A percentile compares a stretch with the other conserved stretches of the same genome.
phyloP scores from a whole-genome alignment of 805 yeast species.

The Barnettozyma wickerhamii region DNA sequence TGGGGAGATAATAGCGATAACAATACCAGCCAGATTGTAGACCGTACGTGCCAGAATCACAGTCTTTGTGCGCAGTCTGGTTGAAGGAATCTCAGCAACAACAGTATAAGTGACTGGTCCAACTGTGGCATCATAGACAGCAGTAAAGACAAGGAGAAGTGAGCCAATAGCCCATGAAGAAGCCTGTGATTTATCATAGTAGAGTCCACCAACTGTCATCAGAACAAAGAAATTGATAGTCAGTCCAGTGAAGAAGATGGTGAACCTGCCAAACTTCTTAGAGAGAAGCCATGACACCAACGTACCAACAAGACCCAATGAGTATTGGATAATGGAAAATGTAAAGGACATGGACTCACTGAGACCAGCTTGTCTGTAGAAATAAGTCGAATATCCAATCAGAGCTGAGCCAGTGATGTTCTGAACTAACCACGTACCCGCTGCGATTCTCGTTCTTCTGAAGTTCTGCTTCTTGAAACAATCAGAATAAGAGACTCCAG shows the following conservation, averaged over 20 bases:
- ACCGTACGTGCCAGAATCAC: constrained; percentile 30
- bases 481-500: constrained; percentile 33
- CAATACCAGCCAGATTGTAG: constrained; percentile 31
- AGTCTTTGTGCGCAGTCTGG: constrained; percentile 37
- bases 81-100: constrained; percentile 37
- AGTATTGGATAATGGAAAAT: constrained; percentile 33
- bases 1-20: constrained; percentile 37
- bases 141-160: constrained; percentile 26
- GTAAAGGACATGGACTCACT: constrained; percentile 36
- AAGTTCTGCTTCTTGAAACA: constrained; percentile 42
- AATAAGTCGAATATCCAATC: constrained; percentile 44
- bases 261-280: constrained; percentile 29
- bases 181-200: constrained; percentile 10
- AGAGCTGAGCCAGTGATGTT: constrained; percentile 44
- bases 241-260: constrained; percentile 26
- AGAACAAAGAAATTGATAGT: constrained; percentile 14
- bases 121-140: constrained; percentile 33
- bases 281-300: constrained; percentile 30
- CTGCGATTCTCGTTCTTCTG: constrained; percentile 39
- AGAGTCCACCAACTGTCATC: constrained; percentile 27
- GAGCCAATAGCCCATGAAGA: constrained; percentile 28
- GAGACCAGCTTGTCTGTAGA: constrained; percentile 46
- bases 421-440: constrained; percentile 39
- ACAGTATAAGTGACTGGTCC: constrained; percentile 39
- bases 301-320: constrained; percentile 30